Evolutionary conservation across 2,329 filamentous ascomycete species (phyloP).

Genomic region (Colletotrichum trifolii): DNA sequence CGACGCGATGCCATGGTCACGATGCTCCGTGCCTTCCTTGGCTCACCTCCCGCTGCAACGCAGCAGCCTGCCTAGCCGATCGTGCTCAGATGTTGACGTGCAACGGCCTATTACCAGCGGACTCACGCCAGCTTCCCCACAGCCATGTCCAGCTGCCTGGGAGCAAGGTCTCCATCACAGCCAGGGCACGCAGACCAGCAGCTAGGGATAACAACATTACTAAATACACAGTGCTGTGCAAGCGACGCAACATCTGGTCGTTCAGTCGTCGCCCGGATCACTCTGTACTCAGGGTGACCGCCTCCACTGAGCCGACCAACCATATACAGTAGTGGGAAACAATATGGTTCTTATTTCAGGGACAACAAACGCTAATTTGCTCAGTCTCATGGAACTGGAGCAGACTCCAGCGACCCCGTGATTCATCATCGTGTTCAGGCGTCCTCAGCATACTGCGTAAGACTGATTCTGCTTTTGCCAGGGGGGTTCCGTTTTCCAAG

Average conservation of each 20-base stretch:
- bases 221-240: too few relatives aligned
- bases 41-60: too few relatives aligned
- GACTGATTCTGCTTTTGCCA: slow-evolving; percentile 15
- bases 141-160: slow-evolving; percentile 8
- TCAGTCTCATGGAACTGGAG: too few relatives aligned
- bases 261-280: slow-evolving; percentile 13
- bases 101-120: slow-evolving; percentile 1
- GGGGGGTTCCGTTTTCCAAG: slow-evolving; percentile 16
- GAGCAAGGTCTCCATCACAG: slow-evolving; percentile 13
- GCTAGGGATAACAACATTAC: neutral
- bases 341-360: too few relatives aligned
- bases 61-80: slow-evolving; percentile 11
- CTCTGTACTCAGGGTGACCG: neutral
- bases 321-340: too few relatives aligned
- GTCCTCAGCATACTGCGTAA: neutral
- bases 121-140: neutral
- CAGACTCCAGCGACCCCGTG: neutral
- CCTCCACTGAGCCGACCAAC: too few relatives aligned
- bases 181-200: neutral
- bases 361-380: too few relatives aligned
- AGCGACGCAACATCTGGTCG: slow-evolving; percentile 4
- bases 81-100: slow-evolving; percentile 9
- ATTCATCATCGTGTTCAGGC: neutral
- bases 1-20: slow-evolving; percentile 3
- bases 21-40: slow-evolving; percentile 13